Conservation (phyloP, 2,329 filamentous ascomycete genomes). For the Alternaria gaisen region DNA sequence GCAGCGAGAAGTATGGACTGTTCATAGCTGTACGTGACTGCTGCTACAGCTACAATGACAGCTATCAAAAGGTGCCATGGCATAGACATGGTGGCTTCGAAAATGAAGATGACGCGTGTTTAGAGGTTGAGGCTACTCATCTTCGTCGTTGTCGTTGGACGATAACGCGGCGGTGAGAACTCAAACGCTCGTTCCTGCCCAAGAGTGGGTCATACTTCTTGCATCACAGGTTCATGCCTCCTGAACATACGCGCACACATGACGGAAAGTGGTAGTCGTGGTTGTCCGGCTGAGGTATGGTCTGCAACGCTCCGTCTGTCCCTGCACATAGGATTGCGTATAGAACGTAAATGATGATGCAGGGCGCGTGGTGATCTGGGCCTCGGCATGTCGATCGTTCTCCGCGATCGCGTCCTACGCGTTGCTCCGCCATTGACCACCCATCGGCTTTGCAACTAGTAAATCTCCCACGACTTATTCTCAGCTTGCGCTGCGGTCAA, state of each 20-base stretch:
- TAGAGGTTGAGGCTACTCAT: background rate
- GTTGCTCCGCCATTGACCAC: background rate
- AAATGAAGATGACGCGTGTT: background rate
- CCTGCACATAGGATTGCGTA: constrained; percentile 21
- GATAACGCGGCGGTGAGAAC: constrained; percentile 12
- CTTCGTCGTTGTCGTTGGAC: constrained; percentile 13
- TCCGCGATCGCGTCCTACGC: background rate
- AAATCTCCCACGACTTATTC: background rate
- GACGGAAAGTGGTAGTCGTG: background rate
- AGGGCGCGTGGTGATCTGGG: background rate
- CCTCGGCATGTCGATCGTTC: background rate
- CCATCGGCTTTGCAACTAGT: background rate
- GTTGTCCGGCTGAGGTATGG: background rate
- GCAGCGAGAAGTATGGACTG: background rate
- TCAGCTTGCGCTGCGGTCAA: background rate
- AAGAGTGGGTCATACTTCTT: constrained; percentile 9
- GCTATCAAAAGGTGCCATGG: background rate
- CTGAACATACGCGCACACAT: constrained; percentile 25
- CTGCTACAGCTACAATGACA: constrained; percentile 11
- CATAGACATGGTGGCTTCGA: constrained; percentile 5
- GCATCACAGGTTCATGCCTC: background rate
- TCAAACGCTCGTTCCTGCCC: constrained; percentile 11
- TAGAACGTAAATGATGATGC: background rate
- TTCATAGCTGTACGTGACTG: background rate
- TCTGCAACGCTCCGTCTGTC: background rate